Evolutionary conservation across 2,329 filamentous ascomycete species (phyloP).

Genomic region (Aspergillus sp.): DNA sequence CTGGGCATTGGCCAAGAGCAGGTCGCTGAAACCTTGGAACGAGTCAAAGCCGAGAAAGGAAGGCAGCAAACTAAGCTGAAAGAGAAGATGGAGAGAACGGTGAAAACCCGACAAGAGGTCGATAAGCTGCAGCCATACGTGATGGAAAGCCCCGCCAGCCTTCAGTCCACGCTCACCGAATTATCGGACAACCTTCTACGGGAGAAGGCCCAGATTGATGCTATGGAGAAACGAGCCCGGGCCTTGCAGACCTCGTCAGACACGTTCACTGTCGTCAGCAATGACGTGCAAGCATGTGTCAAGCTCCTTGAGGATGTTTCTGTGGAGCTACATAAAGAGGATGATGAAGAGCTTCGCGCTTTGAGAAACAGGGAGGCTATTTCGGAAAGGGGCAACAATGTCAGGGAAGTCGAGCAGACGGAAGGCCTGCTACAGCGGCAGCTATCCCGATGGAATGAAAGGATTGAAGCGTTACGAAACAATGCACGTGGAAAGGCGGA

Average conservation of each 20-base stretch:
- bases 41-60: constrained; percentile 76
- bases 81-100: constrained; percentile 50
- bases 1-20: constrained; percentile 78
- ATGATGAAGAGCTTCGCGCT: constrained; percentile 81
- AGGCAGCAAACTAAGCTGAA: constrained; percentile 65
- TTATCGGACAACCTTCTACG: constrained; percentile 73
- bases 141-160: constrained; percentile 77
- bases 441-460: constrained; percentile 78
- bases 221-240: constrained; percentile 80
- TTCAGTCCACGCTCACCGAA: constrained; percentile 80
- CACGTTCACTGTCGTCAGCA: constrained; percentile 78
- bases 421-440: constrained; percentile 83
- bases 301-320: constrained; percentile 87
- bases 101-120: constrained; percentile 78
- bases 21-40: constrained; percentile 78
- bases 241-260: constrained; percentile 90
- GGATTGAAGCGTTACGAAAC: constrained; percentile 79
- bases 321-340: constrained; percentile 81
- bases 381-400: constrained; percentile 82
- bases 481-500: constrained; percentile 79
- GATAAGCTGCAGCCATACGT: constrained; percentile 90
- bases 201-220: constrained; percentile 83
- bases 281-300: constrained; percentile 84
- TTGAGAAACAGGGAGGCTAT: constrained; percentile 81
- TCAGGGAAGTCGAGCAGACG: constrained; percentile 85